Percentiles rank a stretch among this genome's conserved stretches.
These are phyloP conservation scores for Chamaecrista fasciculata DNA, from an alignment of 306 rosid genomes.

Conservation along the genomic window DNA sequence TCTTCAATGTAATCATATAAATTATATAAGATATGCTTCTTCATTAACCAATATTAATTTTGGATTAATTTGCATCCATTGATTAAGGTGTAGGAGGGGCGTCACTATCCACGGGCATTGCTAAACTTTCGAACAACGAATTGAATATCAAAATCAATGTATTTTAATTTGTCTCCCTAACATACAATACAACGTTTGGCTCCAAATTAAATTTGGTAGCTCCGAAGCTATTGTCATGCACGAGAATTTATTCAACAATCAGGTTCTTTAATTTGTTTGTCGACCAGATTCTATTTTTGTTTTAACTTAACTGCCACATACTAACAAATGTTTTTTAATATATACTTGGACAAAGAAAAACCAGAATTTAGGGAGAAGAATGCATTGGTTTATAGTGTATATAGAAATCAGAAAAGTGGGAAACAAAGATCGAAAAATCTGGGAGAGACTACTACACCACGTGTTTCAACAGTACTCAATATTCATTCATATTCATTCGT, in stretches of 20 bases:
- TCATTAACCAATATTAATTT: no score
- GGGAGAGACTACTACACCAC: background rate
- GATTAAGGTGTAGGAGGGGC: no score
- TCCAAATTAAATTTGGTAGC: background rate
- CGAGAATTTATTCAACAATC: background rate
- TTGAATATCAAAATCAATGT: no score
- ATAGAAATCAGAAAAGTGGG: background rate
- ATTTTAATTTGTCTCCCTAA: background rate
- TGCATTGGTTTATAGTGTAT: background rate
- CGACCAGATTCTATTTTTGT: background rate
- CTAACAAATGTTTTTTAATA: no score
- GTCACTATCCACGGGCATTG: no score
- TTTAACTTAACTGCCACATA: no score
- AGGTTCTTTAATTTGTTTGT: background rate
- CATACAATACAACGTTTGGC: background rate
- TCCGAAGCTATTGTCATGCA: background rate
- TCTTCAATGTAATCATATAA: no score
- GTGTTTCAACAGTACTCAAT: background rate
- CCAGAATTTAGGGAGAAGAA: slow-evolving; percentile 6
- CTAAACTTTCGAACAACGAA: no score
- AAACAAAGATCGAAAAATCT: background rate
- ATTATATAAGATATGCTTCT: no score
- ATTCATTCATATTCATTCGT: no score
- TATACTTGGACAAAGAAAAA: background rate
- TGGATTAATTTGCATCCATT: no score